Evolutionary conservation across 345 rosid genomes (phyloP).

Genomic region (Gossypium bickii): DNA sequence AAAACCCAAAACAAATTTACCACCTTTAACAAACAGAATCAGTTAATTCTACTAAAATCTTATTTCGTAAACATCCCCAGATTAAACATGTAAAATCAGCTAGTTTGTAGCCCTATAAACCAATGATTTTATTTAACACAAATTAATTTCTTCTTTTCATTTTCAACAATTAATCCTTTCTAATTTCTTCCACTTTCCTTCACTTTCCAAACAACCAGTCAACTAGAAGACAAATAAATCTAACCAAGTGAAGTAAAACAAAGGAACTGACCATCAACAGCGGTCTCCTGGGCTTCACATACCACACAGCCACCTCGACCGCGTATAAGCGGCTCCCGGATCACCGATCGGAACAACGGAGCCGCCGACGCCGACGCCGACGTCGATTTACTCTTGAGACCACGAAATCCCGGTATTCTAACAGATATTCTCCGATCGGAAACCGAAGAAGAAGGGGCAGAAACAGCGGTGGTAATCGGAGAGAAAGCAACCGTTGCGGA

Average conservation of each 20-base stretch:
- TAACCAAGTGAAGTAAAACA: not conserved
- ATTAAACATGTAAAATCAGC: not conserved
- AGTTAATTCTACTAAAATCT: not conserved
- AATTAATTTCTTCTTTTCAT: not conserved
- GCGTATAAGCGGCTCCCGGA: not conserved
- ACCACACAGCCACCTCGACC: slow-evolving; percentile 18
- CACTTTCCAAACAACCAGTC: slow-evolving; percentile 3
- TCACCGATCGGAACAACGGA: slow-evolving; percentile 15
- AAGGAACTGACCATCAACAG: slow-evolving; percentile 20
- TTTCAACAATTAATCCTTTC: not conserved
- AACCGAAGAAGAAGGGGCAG: slow-evolving; percentile 17
- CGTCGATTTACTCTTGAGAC: slow-evolving; percentile 19
- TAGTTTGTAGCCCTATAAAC: not conserved
- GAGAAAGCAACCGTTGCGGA: not conserved
- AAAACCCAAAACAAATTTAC: not conserved
- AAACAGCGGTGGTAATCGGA: not conserved
- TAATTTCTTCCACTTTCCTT: not conserved
- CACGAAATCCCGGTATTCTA: slow-evolving; percentile 16
- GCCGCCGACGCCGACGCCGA: not conserved
- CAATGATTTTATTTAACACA: not conserved
- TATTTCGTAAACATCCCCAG: no score
- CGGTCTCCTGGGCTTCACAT: slow-evolving; percentile 30
- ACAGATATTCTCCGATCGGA: slow-evolving; percentile 9
- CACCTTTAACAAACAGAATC: not conserved
- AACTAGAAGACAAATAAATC: not conserved